A percentile compares a stretch with the other conserved stretches of the same genome.
phyloP scores from a whole-genome alignment of 495 filamentous ascomycete genomes.

The Talaromyces liani region DNA sequence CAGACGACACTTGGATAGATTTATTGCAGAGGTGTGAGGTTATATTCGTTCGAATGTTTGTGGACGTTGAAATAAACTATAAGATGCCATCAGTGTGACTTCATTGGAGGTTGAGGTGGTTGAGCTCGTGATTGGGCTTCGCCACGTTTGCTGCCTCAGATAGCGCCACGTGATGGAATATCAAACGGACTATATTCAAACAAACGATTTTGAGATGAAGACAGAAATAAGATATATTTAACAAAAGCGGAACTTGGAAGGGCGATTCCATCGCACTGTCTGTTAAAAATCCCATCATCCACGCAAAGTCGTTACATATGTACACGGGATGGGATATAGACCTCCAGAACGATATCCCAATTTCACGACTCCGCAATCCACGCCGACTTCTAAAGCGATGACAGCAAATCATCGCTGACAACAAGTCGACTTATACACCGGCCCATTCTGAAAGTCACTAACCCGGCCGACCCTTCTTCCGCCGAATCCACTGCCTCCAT shows the following conservation, averaged over 20 bases:
- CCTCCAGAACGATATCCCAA: background rate
- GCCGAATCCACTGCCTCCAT: slow-evolving; percentile 17
- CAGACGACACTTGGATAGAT: background rate
- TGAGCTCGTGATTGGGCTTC: background rate
- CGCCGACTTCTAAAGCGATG: background rate
- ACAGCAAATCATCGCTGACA: slow-evolving; percentile 13
- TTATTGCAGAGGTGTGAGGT: background rate
- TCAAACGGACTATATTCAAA: background rate
- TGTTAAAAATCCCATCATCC: background rate
- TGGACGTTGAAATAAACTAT: background rate
- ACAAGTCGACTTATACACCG: slow-evolving; percentile 24
- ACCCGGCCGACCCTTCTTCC: slow-evolving; percentile 29
- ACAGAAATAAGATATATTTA: background rate
- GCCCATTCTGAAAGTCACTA: slow-evolving; percentile 32
- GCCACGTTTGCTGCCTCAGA: background rate
- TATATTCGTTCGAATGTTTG: background rate
- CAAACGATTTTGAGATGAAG: background rate
- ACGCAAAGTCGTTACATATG: background rate
- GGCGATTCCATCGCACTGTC: background rate
- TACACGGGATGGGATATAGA: background rate
- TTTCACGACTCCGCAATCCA: background rate
- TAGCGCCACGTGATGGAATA: background rate
- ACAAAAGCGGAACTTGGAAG: background rate
- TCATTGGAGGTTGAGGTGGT: background rate
- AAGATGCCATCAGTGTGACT: background rate